Base-by-base conservation (phyloP, 1,284 basidiomycete species). In the Kalmanozyma brasiliensis region DNA sequence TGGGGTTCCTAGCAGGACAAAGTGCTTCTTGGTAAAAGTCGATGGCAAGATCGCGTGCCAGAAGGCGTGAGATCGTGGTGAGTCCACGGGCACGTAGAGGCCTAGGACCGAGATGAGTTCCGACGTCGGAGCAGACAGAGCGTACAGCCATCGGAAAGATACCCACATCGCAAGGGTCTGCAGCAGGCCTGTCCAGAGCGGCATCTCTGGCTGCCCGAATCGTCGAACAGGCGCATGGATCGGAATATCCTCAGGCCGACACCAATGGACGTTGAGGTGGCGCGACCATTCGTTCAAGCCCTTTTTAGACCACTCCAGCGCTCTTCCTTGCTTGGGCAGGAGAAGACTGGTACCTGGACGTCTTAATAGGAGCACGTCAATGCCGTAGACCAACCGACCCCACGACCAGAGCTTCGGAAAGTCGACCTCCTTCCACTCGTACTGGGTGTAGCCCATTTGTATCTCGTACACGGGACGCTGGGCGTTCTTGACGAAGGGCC, bases 131-230 rank as follows among this genome's bases (percentile, higher is more conserved):
- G 48, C 19, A 26, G 57, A 57, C 8, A 70, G 35, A 11, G 45
- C 46, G 34, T 65, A 61, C 0, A 61, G 17, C 61, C 67, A 70
- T 9, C 11, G 10, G n/a, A 58, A 49, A 10, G 51, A 55, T 11
- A 36, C 11, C 22, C 30, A 44, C 4, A 59, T 20, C 30, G 58
- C 46, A n/a, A 34, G n/a, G 4, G 37, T 8, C 32, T 70, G 67
- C 30, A 53, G 23, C 2, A 41, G 24, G 2, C 48, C 57, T 3
- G 33, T 14, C 38, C 16, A 32, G 9, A 61, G 37, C 0, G 61
- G 49, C 46, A 57, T 49, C 24, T 70, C 67, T 10, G 57, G 42
- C 40, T 70, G 61, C 23, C 67, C 67, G 19, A 65, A 70, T n/a
- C 61, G 61, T 20, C 62, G 52, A 1, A 70, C 57, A 19, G 49